Evolutionary conservation across 441 rosid species (phyloP), one percentile per base, ranked within the genome.

Genomic region (Erodium trifolium): DNA sequence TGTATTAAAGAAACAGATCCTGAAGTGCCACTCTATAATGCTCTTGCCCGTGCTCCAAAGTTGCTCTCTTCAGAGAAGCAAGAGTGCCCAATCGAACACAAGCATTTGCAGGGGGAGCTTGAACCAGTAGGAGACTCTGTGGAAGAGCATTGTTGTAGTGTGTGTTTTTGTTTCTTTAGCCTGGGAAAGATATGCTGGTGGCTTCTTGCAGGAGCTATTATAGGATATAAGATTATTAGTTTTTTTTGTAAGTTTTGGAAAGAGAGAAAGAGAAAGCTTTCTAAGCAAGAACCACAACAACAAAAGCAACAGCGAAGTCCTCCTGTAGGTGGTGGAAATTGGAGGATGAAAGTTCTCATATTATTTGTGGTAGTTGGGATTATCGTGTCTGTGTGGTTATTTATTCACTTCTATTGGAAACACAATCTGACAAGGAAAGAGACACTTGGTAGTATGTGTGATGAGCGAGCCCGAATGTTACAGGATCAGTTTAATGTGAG

Each of bases 401-500:
- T 82, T 73, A 83, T 85, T 86, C 75, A 80, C 79, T 75, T 86
- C 37, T 74, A 76, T 77, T 60, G 31, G 23, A 74, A 82, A 72
- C 78, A 66, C 9, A 67, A 69, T 47, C 27, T 76, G 74, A 79
- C 79, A 70, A 87, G 97, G 78, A 81, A 77, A 70, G 94, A 86
- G 75, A 88, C 90, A 39, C 87, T 94, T 41, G 79, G 85, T 37
- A 94, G 80, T 80, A 94, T 94, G 98, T 94, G 99, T 66, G 99
- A 92, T 43, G 97, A 94, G 76, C 81, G 99, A 76, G 98, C 99
- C 19, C 82, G 96, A 14, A 90, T 94, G 92, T 80, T 94, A 82
- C 99, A 94, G 84, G 99, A 94, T 79, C 98, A 94, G 87, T 94
- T 94, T 80, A 94, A 92, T 81, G 98, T 94, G 73, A 94, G 99